Percentiles rank a stretch among this genome's conserved stretches.
These are phyloP conservation scores for Colletotrichum noveboracense DNA, from an alignment of 2,329 filamentous ascomycete species.

Conservation along the genomic window DNA sequence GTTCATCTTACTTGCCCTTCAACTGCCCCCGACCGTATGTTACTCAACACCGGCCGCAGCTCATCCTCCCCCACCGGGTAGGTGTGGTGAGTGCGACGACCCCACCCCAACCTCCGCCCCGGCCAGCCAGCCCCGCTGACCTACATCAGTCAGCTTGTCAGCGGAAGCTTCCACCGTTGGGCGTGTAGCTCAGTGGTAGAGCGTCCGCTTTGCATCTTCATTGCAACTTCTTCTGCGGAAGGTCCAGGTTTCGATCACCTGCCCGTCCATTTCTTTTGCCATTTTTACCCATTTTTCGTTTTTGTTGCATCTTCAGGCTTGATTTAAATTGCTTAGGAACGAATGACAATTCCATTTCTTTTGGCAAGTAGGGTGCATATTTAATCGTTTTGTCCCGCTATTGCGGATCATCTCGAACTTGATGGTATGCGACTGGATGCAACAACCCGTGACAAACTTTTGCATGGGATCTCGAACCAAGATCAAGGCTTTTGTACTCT, in stretches of 20 bases:
- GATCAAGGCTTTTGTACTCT: too few species aligned
- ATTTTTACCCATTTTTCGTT: neutral
- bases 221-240: neutral
- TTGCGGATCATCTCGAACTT: neutral
- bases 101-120: neutral
- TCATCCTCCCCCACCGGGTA: neutral
- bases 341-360: neutral
- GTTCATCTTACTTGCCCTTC: neutral
- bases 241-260: constrained; percentile 10
- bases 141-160: neutral
- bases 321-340: neutral
- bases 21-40: neutral
- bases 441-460: neutral
- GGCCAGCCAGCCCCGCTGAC: neutral
- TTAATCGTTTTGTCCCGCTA: neutral
- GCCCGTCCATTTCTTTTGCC: neutral
- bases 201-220: neutral
- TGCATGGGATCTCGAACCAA: neutral
- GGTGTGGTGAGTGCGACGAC: neutral
- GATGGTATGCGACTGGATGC: neutral
- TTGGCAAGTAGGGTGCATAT: neutral
- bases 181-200: constrained; percentile 5
- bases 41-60: neutral
- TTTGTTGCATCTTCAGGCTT: neutral
- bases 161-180: neutral